These are phyloP conservation scores for Polytrichum commune DNA, from an alignment of 225 moss, liverwort and hornwort species.

Conservation along the genomic window DNA sequence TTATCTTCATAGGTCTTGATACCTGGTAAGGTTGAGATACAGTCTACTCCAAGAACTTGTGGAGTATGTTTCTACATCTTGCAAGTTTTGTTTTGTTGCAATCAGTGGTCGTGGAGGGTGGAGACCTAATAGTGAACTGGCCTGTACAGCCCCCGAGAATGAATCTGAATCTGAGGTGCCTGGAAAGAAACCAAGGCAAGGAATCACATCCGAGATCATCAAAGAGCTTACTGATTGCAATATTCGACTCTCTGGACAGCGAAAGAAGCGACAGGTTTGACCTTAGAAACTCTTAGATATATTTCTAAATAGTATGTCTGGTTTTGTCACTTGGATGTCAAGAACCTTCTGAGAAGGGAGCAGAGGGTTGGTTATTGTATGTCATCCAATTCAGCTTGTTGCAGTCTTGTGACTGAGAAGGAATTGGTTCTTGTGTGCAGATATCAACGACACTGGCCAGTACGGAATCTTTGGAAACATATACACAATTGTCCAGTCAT, in stretches of 20 bases:
- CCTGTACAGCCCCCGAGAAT: constrained; percentile 64
- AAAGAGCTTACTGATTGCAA: constrained; percentile 97
- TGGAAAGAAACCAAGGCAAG: constrained; percentile 91
- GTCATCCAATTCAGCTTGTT: too few relatives aligned
- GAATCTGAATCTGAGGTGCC: constrained; percentile 72
- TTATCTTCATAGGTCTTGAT: too few relatives aligned
- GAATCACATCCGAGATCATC: constrained; percentile 87
- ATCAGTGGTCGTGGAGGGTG: too few relatives aligned
- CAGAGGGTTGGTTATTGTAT: neutral
- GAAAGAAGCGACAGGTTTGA: constrained; percentile 89
- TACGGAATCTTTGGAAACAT: constrained; percentile 69
- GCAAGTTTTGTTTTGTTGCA: too few relatives aligned
- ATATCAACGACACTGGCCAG: constrained; percentile 69
- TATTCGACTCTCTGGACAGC: constrained; percentile 86
- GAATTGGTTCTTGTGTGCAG: constrained; percentile 37
- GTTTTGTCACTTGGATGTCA: neutral
- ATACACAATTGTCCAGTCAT: constrained; percentile 94
- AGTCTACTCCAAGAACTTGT: too few relatives aligned
- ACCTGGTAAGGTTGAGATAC: too few relatives aligned
- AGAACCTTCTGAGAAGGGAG: neutral
- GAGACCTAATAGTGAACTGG: neutral
- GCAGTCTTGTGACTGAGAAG: too few relatives aligned
- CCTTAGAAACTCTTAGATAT: neutral
- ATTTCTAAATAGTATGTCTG: neutral
- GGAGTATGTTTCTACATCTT: too few relatives aligned